These are phyloP conservation scores for Globisporangium mamillatum DNA, from an alignment of 352 stramenopile species.

Conservation along the genomic window DNA sequence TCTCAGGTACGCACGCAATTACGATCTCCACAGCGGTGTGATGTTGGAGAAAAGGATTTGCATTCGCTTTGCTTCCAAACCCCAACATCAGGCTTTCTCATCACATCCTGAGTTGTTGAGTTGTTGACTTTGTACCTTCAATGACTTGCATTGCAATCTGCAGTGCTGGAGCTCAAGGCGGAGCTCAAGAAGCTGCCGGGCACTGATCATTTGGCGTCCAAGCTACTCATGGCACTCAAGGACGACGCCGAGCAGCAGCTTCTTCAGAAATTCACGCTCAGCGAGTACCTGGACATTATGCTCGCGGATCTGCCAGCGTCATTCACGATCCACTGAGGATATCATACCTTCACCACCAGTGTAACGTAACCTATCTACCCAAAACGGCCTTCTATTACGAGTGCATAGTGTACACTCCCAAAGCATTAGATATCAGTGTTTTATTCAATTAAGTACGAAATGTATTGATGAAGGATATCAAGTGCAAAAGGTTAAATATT, in stretches of 20 bases:
- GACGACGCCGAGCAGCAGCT: constrained; percentile 42
- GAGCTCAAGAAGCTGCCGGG: constrained; percentile 47
- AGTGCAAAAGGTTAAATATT: not conserved
- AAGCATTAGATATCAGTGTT: not conserved
- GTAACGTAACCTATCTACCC: not conserved
- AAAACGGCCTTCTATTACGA: not conserved
- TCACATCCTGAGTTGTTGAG: not conserved
- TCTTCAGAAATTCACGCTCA: constrained; percentile 45
- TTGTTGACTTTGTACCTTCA: not conserved
- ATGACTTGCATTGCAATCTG: not conserved
- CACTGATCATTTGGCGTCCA: constrained; percentile 37
- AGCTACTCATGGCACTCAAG: constrained; percentile 36
- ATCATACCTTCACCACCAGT: not conserved
- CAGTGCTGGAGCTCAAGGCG: constrained; percentile 44
- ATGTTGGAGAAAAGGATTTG: not conserved
- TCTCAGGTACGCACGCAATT: constrained; percentile 57
- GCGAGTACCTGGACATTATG: constrained; percentile 47
- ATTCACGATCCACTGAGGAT: constrained; percentile 19
- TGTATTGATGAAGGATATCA: not conserved
- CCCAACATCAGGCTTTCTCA: not conserved
- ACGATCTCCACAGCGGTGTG: not conserved
- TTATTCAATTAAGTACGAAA: not conserved
- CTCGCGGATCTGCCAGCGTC: constrained; percentile 34
- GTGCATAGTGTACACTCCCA: not conserved
- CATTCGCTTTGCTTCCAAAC: not conserved